Evolutionary conservation across 2,329 filamentous ascomycete species (phyloP), one percentile per base, ranked within the genome.

Genomic region (Curvularia sp.): DNA sequence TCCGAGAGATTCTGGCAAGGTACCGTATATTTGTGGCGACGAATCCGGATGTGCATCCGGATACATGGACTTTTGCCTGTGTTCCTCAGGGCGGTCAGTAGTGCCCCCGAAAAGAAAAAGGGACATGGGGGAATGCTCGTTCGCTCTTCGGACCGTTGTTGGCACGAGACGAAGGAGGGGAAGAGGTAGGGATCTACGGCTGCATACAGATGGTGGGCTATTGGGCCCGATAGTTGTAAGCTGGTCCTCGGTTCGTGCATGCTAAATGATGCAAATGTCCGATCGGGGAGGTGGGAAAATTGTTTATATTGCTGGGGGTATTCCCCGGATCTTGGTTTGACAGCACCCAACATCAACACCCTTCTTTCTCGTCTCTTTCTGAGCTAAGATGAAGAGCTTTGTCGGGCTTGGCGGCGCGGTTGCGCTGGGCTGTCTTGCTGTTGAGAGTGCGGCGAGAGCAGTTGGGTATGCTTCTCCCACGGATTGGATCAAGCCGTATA

Each of bases 391-490:
- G 66, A 70, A 66, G 55, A 57, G 53, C 45, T 53, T 68, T 23
- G 9, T 61, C 34, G 64, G 52, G 53, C 46, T 68, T 53, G 51
- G 61, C 53, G 27, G 66, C 50, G 66, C 60, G 36, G 23, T 74
- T 60, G 74, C 74, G 59, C 64, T 76, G 12, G 69, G 70, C 15
- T 77, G 72, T 60, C 71, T 84, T 63, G 80, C 79, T 19, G 74
- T 78, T 46, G 79, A 82, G 63, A 73, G 78, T 61, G 73, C 78
- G 57, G 83, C 81, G 53, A 74, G 82, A 57, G 77, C 82, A 12
- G 76, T 86, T 57, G 82, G 78, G 34, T 82, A 83, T 57, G 80
- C 80, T 4, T 42, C 39, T 53, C 76, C 82, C 10, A 80, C 82
- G 65, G 72, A 81, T 19, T 79, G 82, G 60, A 83, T 84, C 38